Conservation (phyloP, 1,139 yeast species). For the Zygosaccharomyces pseudobailii region DNA sequence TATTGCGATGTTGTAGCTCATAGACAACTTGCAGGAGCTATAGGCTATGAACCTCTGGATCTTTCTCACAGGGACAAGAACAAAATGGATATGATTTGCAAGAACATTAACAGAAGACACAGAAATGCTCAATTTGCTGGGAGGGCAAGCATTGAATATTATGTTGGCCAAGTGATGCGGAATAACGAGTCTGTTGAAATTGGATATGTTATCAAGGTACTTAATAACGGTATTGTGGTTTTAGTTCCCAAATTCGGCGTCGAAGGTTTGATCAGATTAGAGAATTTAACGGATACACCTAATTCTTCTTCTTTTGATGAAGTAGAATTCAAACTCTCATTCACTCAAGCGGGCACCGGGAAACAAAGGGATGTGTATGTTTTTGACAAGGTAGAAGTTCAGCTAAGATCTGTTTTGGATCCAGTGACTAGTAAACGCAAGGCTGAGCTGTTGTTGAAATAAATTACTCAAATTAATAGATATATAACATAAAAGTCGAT, state of each 20-base stretch:
- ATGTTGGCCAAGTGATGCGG: slow-evolving; percentile 96
- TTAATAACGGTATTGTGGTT: slow-evolving; percentile 91
- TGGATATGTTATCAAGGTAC: slow-evolving; percentile 88
- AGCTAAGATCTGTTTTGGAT: slow-evolving; percentile 75
- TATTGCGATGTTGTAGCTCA: slow-evolving; percentile 98
- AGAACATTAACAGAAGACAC: slow-evolving; percentile 88
- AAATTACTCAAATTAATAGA: slow-evolving; percentile 11
- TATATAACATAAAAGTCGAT: neutral
- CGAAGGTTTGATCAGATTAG: slow-evolving; percentile 84
- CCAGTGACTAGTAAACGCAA: slow-evolving; percentile 89
- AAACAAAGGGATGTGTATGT: slow-evolving; percentile 53
- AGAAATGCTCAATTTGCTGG: slow-evolving; percentile 99
- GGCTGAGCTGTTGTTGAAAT: slow-evolving; percentile 66
- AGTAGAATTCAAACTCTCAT: slow-evolving; percentile 64
- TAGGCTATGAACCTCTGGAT: slow-evolving; percentile 83
- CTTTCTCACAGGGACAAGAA: slow-evolving; percentile 79
- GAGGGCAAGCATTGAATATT: slow-evolving; percentile 93
- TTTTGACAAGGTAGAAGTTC: slow-evolving; percentile 81
- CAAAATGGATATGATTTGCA: slow-evolving; percentile 85
- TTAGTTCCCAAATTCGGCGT: slow-evolving; percentile 96
- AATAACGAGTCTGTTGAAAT: slow-evolving; percentile 69
- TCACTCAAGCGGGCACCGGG: slow-evolving; percentile 45
- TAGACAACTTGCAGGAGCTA: slow-evolving; percentile 95
- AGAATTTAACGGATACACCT: slow-evolving; percentile 62
- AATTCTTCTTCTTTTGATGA: slow-evolving; percentile 68